Conservation (phyloP, 306 rosid genomes). For the Erythrophleum fordii region DNA sequence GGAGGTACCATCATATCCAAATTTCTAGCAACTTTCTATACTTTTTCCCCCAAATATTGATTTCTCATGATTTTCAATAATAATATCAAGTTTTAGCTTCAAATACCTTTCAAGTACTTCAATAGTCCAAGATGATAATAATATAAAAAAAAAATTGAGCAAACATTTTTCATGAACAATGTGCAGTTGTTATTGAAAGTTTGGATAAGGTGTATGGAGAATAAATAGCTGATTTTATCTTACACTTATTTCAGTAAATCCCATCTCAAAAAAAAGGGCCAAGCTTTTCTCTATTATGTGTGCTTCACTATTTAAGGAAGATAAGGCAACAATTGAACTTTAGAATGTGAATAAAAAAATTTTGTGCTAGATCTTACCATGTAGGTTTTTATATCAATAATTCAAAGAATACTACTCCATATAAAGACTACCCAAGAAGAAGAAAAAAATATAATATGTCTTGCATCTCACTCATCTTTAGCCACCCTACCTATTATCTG, state of each 20-base stretch:
- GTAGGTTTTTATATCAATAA: no score
- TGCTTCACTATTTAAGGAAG: constrained; percentile 3
- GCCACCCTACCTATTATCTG: no score
- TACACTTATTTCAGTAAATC: constrained; percentile 7
- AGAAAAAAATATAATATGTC: no score
- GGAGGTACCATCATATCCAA: neutral
- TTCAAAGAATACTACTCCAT: no score
- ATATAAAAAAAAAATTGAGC: neutral
- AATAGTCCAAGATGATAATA: neutral
- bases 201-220: neutral
- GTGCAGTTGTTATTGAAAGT: neutral
- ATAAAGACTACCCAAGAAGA: no score
- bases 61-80: neutral
- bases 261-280: constrained; percentile 3
- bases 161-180: neutral
- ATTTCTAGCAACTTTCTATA: neutral
- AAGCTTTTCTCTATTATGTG: neutral
- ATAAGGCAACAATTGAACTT: neutral
- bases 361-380: constrained; percentile 44
- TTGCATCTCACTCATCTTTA: no score
- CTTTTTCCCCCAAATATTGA: neutral
- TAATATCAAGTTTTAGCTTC: neutral
- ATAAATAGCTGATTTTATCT: neutral
- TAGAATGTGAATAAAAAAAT: neutral
- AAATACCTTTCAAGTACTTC: neutral